These are phyloP conservation scores for Iris macrosiphon DNA, from an alignment of 106 monocot genomes.

Conservation along the genomic window DNA sequence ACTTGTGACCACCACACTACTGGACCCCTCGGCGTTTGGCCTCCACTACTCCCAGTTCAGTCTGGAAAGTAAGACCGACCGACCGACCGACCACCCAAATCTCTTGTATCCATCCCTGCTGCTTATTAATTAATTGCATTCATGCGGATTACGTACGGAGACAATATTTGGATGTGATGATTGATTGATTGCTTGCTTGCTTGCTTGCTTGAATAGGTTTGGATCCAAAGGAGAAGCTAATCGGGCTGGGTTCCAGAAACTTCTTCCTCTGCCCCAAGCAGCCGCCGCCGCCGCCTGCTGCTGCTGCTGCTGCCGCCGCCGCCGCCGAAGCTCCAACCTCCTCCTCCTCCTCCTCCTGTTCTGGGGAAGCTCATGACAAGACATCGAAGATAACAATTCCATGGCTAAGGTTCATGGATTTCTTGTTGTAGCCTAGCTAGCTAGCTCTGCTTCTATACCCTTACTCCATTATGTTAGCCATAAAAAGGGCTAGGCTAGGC, in stretches of 20 bases:
- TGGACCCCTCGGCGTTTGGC: constrained; percentile 39
- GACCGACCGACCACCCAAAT: no score
- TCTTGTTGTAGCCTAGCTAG: constrained; percentile 26
- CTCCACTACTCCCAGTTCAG: constrained; percentile 89
- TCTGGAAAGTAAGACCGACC: constrained; percentile 49
- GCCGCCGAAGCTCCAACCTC: background rate
- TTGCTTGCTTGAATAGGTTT: constrained; percentile 18
- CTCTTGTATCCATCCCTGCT: no score
- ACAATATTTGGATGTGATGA: no score
- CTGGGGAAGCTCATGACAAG: constrained; percentile 25
- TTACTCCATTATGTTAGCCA: no score
- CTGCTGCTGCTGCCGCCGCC: background rate
- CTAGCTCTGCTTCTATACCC: no score
- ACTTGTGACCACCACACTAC: constrained; percentile 8
- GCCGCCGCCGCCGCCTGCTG: background rate
- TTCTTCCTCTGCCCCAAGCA: constrained; percentile 68
- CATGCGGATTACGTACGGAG: no score
- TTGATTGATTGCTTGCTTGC: background rate
- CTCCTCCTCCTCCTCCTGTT: constrained; percentile 10
- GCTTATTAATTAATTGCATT: no score
- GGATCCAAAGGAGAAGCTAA: constrained; percentile 51
- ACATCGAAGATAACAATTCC: constrained; percentile 15
- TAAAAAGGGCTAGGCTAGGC: no score
- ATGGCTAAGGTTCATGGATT: constrained; percentile 43
- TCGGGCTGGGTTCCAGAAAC: constrained; percentile 53